Base-by-base conservation (phyloP, 1,284 basidiomycete genomes). In the Leccinum fallax region DNA sequence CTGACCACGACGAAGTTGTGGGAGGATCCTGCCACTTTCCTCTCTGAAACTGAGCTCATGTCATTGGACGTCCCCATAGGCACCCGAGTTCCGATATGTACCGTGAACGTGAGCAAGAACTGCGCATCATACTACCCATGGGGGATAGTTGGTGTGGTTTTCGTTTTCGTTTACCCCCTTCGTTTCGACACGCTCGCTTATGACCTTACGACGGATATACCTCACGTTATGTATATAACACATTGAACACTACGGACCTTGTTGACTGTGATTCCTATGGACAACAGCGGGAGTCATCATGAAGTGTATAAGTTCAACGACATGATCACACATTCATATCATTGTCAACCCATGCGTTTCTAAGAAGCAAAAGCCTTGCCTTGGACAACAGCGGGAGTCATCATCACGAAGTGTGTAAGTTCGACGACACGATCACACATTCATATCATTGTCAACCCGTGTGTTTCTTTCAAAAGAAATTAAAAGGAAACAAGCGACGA, bases 391-490 rank as follows among this genome's bases (percentile, higher is more conserved):
- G 26, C 51, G 49, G 26, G 5, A 24, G 53, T 55, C 24, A 16
- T 11, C 15, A 15, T 4, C 24, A 24, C 24, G 30, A 32, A 32
- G 30, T 32, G 38, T 16, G 5, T 16, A 16, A 26, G 26, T 32
- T 56, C 55, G 26, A 43, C 38, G 38, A 34, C 30, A 26, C 53
- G 30, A 43, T 53, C 57, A 48, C 16, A 38, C n/a, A 21, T 55
- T 65, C 51, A 51, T 19, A 21, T 53, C 30, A 51, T 58, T 34
- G 28, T 57, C 24, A 8, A 51, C 64, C 53, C 49, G 19, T 51
- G 49, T 24, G 16, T 32, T 26, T 30, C 28, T 58, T 54, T 6
- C 19, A 53, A 26, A 26, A 34, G 15, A 46, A 38, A 26, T n/a
- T 16, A 24, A 34, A 28, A 21, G 28, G n/a, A 43, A 56, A 57